Base-by-base conservation (phyloP, 2,329 filamentous ascomycete species). In the Fusarium sp. region DNA sequence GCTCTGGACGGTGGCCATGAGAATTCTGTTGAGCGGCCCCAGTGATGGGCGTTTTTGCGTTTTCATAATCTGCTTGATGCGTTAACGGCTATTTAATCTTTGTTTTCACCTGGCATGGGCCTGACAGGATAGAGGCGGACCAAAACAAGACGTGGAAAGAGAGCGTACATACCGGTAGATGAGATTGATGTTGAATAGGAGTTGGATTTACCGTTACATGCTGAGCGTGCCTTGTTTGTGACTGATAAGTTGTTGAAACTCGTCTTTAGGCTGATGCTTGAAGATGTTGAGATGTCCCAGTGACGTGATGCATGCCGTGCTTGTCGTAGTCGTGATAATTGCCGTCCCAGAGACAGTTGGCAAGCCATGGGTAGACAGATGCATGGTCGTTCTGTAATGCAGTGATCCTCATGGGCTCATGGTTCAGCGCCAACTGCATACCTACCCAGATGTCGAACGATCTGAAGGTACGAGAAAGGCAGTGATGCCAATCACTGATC, bases 51-150 rank as follows among this genome's bases (percentile, higher is more conserved):
- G 62, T 74, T 76, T 76, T 73, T 69, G 64, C 59, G 66, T 59
- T 75, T 78, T 68, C 56, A 68, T 77, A 65, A 72, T 72, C 76
- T 77, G 76, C 69, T 69, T 77, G 71, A 77, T 72, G 76, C 56
- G 72, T 78, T 77, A 78, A 78, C 76, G 76, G 76, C 71, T 77
- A 70, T 73, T 71, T 78, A 77, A 77, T 77, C 60, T 67, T 75
- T 68, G 56, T 68, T 74, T 66, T 65, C 58, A 73, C 72, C 71
- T 71, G 65, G 68, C 48, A 67, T 64, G 59, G 20, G 57, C 60
- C 69, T 45, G 71, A 69, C 37, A 52, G 69, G 68, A 77, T 76
- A 78, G 76, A 76, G 48, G 50, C 64, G 69, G 64, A 69, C 58
- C 50, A 77, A 76, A 78, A 71, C 41, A 58, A 70, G 65, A 75